These are phyloP conservation scores for Coleophoma cylindrospora DNA, from an alignment of 2,329 filamentous ascomycete species.

Conservation along the genomic window DNA sequence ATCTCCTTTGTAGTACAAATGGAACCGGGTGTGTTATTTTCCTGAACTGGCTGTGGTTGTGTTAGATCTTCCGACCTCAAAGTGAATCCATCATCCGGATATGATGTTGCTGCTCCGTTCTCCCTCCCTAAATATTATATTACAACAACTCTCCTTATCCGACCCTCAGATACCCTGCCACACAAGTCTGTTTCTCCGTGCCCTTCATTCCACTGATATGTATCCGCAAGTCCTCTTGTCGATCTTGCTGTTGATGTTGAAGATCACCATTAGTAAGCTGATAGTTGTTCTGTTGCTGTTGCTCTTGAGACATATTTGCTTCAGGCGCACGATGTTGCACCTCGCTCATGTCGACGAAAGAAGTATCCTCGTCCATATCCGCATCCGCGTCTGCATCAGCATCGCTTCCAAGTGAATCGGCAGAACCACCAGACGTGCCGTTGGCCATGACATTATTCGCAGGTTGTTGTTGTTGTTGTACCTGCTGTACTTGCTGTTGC, in stretches of 20 bases:
- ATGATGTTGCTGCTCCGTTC: too few relatives aligned
- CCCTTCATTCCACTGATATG: not conserved
- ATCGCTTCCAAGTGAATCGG: conserved; percentile 8
- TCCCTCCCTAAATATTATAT: too few relatives aligned
- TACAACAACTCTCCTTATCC: not conserved
- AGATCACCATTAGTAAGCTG: not conserved
- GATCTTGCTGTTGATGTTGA: not conserved
- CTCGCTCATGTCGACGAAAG: conserved; percentile 42
- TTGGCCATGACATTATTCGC: conserved; percentile 1
- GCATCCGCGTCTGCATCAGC: conserved; percentile 23
- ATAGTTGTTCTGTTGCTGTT: not conserved
- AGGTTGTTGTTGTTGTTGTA: not conserved
- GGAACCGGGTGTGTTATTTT: too few relatives aligned
- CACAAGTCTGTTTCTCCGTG: not conserved
- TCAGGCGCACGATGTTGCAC: not conserved
- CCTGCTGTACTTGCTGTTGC: conserved; percentile 1
- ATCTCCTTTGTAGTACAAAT: too few relatives aligned
- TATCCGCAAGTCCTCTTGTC: not conserved
- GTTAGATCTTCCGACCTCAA: too few relatives aligned
- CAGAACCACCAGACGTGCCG: not conserved
- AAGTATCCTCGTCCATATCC: conserved; percentile 50
- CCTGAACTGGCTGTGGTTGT: too few relatives aligned
- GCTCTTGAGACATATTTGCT: not conserved
- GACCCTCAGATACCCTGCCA: conserved; percentile 1
- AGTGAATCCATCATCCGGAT: too few relatives aligned